Base-by-base conservation (phyloP, 345 rosid genomes). In the Sonneratia alba region DNA sequence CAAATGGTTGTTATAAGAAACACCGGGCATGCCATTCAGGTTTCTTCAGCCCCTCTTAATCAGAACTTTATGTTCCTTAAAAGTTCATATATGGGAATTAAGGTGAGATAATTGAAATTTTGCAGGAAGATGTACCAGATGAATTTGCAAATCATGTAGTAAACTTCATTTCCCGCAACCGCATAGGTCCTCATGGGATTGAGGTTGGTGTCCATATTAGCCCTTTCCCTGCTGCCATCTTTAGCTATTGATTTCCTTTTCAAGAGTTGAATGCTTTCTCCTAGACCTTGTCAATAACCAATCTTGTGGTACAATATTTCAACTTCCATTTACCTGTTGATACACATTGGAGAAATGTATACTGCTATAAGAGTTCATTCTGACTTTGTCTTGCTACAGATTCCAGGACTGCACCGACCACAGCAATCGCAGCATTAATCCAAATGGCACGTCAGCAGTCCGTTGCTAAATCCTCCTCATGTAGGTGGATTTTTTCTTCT, bases 1-100 rank as follows among this genome's bases (percentile, higher is more conserved):
- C 98, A 94, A 81, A 90, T 94, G 97, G 89, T 92, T 32, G 93
- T 91, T 40, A 91, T 94, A 47, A 90, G 93, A 77, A 92, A 94
- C 81, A 88, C 98, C 0, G 97, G 97, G 59, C 98, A 94, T 86
- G 97, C 97, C 65, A 94, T 94, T 74, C 98, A 94, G 97, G 98
- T 94, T 48, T 42, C 4, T 32, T 57, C 71, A 36, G 21, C 55
- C 48, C 51, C 51, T 55, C 22, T 5, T 15, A 6, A 42, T 43
- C 16, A 36, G 27, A 32, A 19, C n/a, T 69, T 3, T 51, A 32
- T 69, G 49, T 69, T 19, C 14, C 9, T 22, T 27, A 22, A 6
- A 15, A 4, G 32, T 32, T 21, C 38, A 53, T 19, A 0, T 13
- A 15, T 24, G 24, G 42, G 27, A 47, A 69, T n/a, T 38, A 16